Evolutionary conservation across 352 stramenopile species (phyloP), one percentile per base, ranked within the genome.

Genomic region (Globisporangium okanoganense): DNA sequence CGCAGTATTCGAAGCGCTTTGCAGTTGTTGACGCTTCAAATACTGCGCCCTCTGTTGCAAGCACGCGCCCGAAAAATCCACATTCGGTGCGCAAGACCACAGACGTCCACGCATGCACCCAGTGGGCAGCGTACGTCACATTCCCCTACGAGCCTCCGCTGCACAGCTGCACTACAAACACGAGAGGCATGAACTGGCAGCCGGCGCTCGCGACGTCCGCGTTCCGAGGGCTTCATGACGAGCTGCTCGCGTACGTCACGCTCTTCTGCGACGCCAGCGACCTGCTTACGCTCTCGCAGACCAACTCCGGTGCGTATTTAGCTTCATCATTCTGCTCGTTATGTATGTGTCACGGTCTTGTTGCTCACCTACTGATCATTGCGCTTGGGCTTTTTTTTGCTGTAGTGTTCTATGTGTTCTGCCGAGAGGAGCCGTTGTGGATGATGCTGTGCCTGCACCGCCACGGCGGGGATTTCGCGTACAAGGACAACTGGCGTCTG

Each of bases 371-470:
- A 18, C n/a, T 44, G 16, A 22, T 12, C 38, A 22, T 44, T 61
- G 38, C 53, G 9, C 27, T 50, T 13, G 18, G 27, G 10, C 18
- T 43, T 48, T 4, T 25, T 18, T 27, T 18, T 29, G 29, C 8
- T 54, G 1, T 54, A 91, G 82, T 88, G 18, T 82, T 93, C 65
- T 91, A 92, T 68, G 81, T 90, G 44, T 92, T 93, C 50, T 76
- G 75, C 44, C 76, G 82, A 54, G 84, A 93, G 63, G 79, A 93
- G 40, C 84, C 86, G 50, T 71, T 95, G 38, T 95, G 86, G 86
- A 92, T 92, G 79, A 66, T 75, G 50, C 82, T 92, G 48, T 92
- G 85, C 45, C 71, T 95, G 58, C 79, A 80, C 6, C 66, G 82
- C 12, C 81, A 93, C 52, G 69, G 67, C 33, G 86, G 86, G 2